Evolutionary conservation across 495 filamentous ascomycete genomes (phyloP).

Genomic region (Beverwykella pulmonaria): DNA sequence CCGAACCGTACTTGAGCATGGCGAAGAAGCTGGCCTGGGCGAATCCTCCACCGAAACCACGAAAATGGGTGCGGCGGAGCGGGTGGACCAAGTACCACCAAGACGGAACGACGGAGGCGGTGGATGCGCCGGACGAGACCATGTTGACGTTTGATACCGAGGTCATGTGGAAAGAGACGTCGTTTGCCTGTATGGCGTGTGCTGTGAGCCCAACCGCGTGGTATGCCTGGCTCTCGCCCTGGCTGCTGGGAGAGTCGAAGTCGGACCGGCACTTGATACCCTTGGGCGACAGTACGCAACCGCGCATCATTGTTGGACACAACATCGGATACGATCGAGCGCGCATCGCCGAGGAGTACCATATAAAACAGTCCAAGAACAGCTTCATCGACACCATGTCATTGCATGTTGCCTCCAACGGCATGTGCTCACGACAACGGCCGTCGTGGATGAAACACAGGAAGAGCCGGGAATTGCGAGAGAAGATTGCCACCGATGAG

Average conservation of each 20-base stretch:
- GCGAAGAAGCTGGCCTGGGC: constrained; percentile 72
- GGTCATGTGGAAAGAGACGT: constrained; percentile 90
- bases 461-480: constrained; percentile 81
- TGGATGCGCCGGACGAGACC: constrained; percentile 75
- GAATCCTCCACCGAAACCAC: constrained; percentile 71
- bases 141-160: constrained; percentile 95
- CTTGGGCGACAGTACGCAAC: constrained; percentile 69
- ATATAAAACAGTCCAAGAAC: constrained; percentile 75
- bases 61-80: constrained; percentile 74
- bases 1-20: constrained; percentile 79
- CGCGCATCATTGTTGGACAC: constrained; percentile 84
- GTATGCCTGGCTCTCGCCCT: constrained; percentile 98
- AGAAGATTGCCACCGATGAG: constrained; percentile 73
- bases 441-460: constrained; percentile 96
- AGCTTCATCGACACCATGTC: constrained; percentile 98
- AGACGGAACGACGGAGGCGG: constrained; percentile 69
- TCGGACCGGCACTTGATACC: constrained; percentile 80
- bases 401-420: constrained; percentile 94
- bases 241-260: constrained; percentile 84
- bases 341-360: constrained; percentile 86
- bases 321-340: constrained; percentile 96
- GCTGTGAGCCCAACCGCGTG: constrained; percentile 83
- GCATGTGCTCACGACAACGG: constrained; percentile 96
- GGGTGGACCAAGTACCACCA: constrained; percentile 92
- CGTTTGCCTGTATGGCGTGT: constrained; percentile 95